phyloP scores from a whole-genome alignment of 805 yeast species.

The Barnettozyma salicaria region DNA sequence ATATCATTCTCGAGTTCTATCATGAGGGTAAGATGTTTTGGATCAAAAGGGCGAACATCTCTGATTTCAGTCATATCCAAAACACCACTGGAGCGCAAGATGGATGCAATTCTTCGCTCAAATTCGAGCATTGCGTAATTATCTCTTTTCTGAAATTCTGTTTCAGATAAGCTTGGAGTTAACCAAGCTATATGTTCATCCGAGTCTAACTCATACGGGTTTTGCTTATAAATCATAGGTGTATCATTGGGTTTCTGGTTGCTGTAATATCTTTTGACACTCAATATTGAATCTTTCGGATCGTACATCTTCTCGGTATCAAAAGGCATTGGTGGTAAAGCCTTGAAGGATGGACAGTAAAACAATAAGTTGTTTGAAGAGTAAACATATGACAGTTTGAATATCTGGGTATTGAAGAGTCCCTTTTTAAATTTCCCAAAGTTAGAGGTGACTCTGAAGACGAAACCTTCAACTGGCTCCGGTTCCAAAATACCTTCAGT shows the following conservation, averaged over 20 bases:
- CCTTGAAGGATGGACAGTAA: constrained; percentile 47
- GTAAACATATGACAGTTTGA: constrained; percentile 55
- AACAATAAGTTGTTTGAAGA: constrained; percentile 58
- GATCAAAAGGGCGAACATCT: constrained; percentile 32
- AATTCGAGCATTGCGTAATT: constrained; percentile 55
- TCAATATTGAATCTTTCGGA: constrained; percentile 24
- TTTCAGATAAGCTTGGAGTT: constrained; percentile 28
- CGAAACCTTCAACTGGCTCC: constrained; percentile 73
- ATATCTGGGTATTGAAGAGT: constrained; percentile 35
- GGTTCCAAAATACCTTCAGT: constrained; percentile 47
- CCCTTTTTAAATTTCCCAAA: constrained; percentile 35
- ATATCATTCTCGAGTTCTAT: constrained; percentile 28
- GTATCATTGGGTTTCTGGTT: constrained; percentile 16
- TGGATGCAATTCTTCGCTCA: constrained; percentile 51
- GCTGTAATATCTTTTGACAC: constrained; percentile 22
- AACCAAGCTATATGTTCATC: constrained; percentile 61
- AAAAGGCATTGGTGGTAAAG: constrained; percentile 56
- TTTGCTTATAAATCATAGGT: constrained; percentile 38
- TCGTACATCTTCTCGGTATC: constrained; percentile 7
- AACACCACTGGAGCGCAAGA: constrained; percentile 53
- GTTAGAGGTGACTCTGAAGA: constrained; percentile 49
- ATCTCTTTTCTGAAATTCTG: constrained; percentile 47
- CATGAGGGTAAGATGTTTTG: constrained; percentile 20
- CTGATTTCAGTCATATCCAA: constrained; percentile 52
- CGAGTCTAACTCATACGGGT: constrained; percentile 49